phyloP scores from a whole-genome alignment of 108 stramenopile genomes.

The Seminavis robusta region DNA sequence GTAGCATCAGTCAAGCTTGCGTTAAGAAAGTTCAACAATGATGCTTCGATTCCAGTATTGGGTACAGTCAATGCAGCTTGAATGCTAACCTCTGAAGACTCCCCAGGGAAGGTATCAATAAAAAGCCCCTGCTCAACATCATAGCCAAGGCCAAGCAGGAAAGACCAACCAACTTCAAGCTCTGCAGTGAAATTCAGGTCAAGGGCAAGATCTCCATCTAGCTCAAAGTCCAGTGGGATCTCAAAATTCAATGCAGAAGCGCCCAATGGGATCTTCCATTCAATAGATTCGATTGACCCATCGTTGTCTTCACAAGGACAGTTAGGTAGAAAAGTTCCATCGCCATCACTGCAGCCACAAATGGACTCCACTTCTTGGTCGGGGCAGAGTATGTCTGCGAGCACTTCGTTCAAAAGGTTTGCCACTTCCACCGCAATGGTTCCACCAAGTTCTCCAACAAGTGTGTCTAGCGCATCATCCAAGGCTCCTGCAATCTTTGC shows the following conservation, averaged over 20 bases:
- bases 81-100: constrained; percentile 12
- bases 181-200: constrained; percentile 11
- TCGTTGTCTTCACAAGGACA: neutral
- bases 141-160: constrained; percentile 25
- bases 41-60: constrained; percentile 1
- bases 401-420: neutral
- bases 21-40: constrained; percentile 21
- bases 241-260: neutral
- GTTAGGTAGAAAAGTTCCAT: neutral
- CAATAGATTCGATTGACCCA: constrained; percentile 4
- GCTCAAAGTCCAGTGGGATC: constrained; percentile 15
- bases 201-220: constrained; percentile 12
- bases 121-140: constrained; percentile 27
- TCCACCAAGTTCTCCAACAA: neutral
- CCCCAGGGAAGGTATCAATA: constrained; percentile 19
- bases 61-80: constrained; percentile 9
- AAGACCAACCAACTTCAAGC: constrained; percentile 11
- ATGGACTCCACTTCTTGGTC: neutral
- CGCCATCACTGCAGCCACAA: neutral
- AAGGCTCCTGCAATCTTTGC: constrained; percentile 1
- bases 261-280: constrained; percentile 40
- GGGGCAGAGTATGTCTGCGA: neutral
- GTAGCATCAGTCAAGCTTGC: constrained; percentile 2
- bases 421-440: neutral
- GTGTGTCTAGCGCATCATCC: neutral